phyloP scores from a whole-genome alignment of 2,329 filamentous ascomycete species.

The Colletotrichum tanaceti region DNA sequence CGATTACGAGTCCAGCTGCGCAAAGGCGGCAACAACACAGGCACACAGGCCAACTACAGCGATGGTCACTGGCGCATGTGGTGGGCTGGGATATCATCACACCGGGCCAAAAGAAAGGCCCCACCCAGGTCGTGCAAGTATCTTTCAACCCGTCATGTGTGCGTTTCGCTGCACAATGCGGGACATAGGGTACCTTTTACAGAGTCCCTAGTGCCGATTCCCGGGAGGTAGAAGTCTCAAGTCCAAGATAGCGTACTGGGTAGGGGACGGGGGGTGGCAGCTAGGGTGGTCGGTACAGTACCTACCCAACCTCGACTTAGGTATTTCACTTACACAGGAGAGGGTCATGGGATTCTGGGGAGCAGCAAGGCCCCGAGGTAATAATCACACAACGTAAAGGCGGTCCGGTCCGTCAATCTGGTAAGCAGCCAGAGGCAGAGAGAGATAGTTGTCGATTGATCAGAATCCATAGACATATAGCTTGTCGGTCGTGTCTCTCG shows the following conservation, averaged over 20 bases:
- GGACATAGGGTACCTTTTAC: neutral
- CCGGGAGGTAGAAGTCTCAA: neutral
- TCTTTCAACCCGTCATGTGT: neutral
- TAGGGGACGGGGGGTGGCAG: neutral
- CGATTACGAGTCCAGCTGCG: neutral
- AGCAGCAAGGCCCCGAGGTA: neutral
- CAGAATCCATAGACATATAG: no score
- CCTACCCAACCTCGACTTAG: neutral
- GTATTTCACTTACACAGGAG: neutral
- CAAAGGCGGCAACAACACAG: slow-evolving; percentile 7
- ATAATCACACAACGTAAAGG: neutral
- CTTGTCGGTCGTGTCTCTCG: no score
- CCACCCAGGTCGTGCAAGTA: neutral
- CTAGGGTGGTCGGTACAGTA: neutral
- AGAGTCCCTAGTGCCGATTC: neutral
- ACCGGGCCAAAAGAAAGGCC: neutral
- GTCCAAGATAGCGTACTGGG: neutral
- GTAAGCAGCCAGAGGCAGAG: no score
- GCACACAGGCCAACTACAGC: slow-evolving; percentile 8
- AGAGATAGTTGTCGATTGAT: no score
- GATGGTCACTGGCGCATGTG: slow-evolving; percentile 17
- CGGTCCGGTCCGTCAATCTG: neutral
- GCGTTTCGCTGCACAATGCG: neutral
- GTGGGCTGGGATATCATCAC: slow-evolving; percentile 5
- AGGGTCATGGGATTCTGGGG: neutral